Conservation (phyloP, 2,329 filamentous ascomycete genomes). For the Arthrobotrys entomopaga region DNA sequence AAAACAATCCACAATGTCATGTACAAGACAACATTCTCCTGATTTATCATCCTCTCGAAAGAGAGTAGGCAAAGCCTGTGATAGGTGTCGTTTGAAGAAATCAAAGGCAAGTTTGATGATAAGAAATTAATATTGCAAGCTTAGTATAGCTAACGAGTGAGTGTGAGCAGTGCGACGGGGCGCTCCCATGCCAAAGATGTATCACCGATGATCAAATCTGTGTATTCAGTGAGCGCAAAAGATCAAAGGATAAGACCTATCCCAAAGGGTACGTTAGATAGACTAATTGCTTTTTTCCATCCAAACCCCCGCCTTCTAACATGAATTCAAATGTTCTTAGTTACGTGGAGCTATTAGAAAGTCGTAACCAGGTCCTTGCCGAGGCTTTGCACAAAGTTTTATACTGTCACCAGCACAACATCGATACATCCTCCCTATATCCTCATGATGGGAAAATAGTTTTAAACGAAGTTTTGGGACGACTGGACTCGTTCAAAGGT, state of each 20-base stretch:
- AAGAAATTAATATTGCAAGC: not conserved
- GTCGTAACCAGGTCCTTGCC: conserved; percentile 49
- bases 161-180: conserved; percentile 34
- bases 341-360: conserved; percentile 48
- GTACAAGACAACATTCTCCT: conserved; percentile 52
- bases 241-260: conserved; percentile 53
- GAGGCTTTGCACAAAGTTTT: conserved; percentile 50
- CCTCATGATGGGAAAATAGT: conserved; percentile 51
- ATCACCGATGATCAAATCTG: conserved; percentile 51
- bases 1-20: conserved; percentile 43
- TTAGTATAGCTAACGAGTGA: not conserved
- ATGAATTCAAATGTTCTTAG: conserved; percentile 12
- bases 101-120: conserved; percentile 31
- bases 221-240: conserved; percentile 51
- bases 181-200: conserved; percentile 49
- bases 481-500: conserved; percentile 42
- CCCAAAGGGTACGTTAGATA: conserved; percentile 39
- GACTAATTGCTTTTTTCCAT: no score
- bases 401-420: conserved; percentile 51
- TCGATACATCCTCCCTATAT: conserved; percentile 44
- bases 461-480: conserved; percentile 45
- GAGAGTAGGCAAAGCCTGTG: conserved; percentile 52
- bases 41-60: conserved; percentile 47
- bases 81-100: conserved; percentile 53
- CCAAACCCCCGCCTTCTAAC: no score